Evolutionary conservation across 108 stramenopile genomes (phyloP).

Genomic region (Discostella pseudostelligera): DNA sequence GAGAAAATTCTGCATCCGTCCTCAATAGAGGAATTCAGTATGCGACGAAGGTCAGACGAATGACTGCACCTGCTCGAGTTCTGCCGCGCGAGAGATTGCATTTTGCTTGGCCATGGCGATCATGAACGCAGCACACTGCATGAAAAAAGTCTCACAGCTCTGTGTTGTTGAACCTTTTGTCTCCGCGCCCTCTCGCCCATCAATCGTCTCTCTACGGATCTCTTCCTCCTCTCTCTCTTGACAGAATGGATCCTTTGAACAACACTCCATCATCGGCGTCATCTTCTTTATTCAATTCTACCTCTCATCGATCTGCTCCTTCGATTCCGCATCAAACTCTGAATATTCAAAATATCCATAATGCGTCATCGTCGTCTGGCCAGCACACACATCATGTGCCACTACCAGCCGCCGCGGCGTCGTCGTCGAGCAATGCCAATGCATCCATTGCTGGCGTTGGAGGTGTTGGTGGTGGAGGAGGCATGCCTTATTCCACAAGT

Average conservation of each 20-base stretch:
- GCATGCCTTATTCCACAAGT: constrained; percentile 3
- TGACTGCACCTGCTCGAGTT: too few relatives aligned
- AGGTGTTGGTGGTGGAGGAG: constrained; percentile 2
- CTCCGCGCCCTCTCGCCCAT: too few relatives aligned
- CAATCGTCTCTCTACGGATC: not conserved
- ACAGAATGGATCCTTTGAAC: constrained; percentile 11
- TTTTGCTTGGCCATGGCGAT: too few relatives aligned
- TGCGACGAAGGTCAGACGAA: too few relatives aligned
- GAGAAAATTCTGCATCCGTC: too few relatives aligned
- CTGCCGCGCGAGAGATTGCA: too few relatives aligned
- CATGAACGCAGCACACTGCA: too few relatives aligned
- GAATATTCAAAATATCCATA: constrained; percentile 1
- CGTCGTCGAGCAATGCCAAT: too few relatives aligned
- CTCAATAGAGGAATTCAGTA: too few relatives aligned
- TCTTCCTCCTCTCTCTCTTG: constrained; percentile 6
- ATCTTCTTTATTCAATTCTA: not conserved
- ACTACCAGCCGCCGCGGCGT: too few relatives aligned
- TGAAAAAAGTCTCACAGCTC: too few relatives aligned
- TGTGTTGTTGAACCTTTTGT: too few relatives aligned
- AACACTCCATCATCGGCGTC: not conserved
- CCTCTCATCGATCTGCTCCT: constrained; percentile 6
- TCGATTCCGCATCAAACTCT: constrained; percentile 5
- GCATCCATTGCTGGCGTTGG: not conserved
- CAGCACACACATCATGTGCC: not conserved
- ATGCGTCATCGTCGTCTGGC: constrained; percentile 7